phyloP scores from a whole-genome alignment of 164 flowering plant species.

The Litsea cubeba region DNA sequence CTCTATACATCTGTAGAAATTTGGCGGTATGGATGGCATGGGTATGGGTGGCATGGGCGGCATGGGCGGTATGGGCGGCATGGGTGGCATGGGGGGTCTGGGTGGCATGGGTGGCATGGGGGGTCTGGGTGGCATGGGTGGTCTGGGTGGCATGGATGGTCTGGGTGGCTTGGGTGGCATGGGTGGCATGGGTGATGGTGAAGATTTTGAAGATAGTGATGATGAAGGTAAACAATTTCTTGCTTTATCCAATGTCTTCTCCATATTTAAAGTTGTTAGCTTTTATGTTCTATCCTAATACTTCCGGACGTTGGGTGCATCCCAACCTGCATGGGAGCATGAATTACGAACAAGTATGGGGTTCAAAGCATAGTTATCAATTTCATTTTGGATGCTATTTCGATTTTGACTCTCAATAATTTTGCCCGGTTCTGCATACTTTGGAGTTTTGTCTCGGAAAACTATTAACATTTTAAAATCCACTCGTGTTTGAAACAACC shows the following conservation, averaged over 20 bases:
- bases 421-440: too few species aligned
- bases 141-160: slow-evolving; percentile 26
- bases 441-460: too few species aligned
- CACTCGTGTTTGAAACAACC: too few species aligned
- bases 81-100: slow-evolving; percentile 21
- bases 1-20: slow-evolving; percentile 34
- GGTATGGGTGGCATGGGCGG: slow-evolving; percentile 39
- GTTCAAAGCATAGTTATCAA: too few species aligned
- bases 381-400: not conserved
- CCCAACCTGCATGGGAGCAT: too few species aligned
- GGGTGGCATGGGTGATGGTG: slow-evolving; percentile 23
- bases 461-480: too few species aligned
- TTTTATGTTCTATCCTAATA: not conserved
- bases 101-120: slow-evolving; percentile 32
- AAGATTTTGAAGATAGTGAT: slow-evolving; percentile 8
- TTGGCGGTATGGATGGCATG: slow-evolving; percentile 42
- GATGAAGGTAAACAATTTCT: slow-evolving; percentile 10
- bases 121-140: slow-evolving; percentile 36
- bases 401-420: not conserved
- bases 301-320: not conserved
- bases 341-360: not conserved
- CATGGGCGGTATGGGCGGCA: slow-evolving; percentile 31
- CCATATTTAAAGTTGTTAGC: not conserved
- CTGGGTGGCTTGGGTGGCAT: slow-evolving; percentile 20
- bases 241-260: not conserved